A percentile compares a stretch with the other conserved stretches of the same genome.
These are phyloP conservation scores for Aureobasidium sp. DNA, from an alignment of 2,329 filamentous ascomycete genomes.

Conservation along the genomic window DNA sequence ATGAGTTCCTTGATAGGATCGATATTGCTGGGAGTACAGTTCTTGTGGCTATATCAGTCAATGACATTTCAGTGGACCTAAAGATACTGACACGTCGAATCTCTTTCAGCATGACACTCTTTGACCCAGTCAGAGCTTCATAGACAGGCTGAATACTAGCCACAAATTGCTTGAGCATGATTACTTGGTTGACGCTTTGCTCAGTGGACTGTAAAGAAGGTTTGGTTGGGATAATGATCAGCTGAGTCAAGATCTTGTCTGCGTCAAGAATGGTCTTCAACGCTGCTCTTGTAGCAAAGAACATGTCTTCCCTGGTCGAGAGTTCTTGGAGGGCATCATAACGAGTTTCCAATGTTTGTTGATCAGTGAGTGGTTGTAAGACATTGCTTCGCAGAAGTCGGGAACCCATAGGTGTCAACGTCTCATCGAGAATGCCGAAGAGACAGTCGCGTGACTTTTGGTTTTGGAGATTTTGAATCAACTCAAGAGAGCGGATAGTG, in stretches of 20 bases:
- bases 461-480: slow-evolving; percentile 78
- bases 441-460: slow-evolving; percentile 72
- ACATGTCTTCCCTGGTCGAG: slow-evolving; percentile 74
- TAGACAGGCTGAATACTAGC: slow-evolving; percentile 58
- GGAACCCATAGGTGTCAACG: slow-evolving; percentile 78
- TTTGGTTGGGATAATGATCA: slow-evolving; percentile 66
- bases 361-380: slow-evolving; percentile 74
- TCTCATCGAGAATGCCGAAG: slow-evolving; percentile 78
- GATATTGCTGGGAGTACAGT: slow-evolving; percentile 58
- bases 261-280: slow-evolving; percentile 69
- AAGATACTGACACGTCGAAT: slow-evolving; percentile 44
- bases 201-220: slow-evolving; percentile 61
- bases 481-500: slow-evolving; percentile 76
- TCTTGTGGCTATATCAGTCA: slow-evolving; percentile 24
- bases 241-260: slow-evolving; percentile 72
- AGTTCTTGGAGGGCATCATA: slow-evolving; percentile 82
- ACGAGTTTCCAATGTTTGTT: slow-evolving; percentile 57
- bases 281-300: slow-evolving; percentile 66
- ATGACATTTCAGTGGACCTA: not conserved
- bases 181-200: slow-evolving; percentile 74
- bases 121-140: slow-evolving; percentile 56
- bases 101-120: slow-evolving; percentile 54
- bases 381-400: slow-evolving; percentile 78
- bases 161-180: slow-evolving; percentile 79
- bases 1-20: slow-evolving; percentile 57